Percentiles rank a stretch among this genome's conserved stretches.
These are phyloP conservation scores for Pezizomycotina sp. DNA, from an alignment of 2,329 filamentous ascomycete species.

Conservation along the genomic window DNA sequence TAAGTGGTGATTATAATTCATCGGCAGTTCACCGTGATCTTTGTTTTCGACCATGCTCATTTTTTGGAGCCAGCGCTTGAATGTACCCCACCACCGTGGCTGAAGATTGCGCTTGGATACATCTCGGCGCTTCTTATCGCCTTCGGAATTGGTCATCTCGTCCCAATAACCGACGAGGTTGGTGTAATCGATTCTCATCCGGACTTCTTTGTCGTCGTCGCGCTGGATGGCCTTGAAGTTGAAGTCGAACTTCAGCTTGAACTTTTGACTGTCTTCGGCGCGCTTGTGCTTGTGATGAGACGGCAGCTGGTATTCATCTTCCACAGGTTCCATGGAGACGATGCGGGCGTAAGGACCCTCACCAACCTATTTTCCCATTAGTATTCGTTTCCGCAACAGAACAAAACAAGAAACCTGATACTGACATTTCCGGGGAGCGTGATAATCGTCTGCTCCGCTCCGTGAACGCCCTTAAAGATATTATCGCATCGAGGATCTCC, in stretches of 20 bases:
- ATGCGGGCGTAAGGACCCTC: slow-evolving; percentile 21
- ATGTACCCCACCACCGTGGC: slow-evolving; percentile 1
- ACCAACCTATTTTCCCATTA: slow-evolving; percentile 18
- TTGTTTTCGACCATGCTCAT: neutral
- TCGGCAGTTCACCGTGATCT: slow-evolving; percentile 14
- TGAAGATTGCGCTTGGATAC: too few species aligned
- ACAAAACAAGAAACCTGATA: too few species aligned
- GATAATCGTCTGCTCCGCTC: slow-evolving; percentile 20
- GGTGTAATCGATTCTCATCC: slow-evolving; percentile 31
- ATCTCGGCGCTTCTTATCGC: neutral
- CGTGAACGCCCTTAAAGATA: slow-evolving; percentile 16
- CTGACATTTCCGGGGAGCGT: too few species aligned
- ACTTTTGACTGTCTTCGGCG: slow-evolving; percentile 8
- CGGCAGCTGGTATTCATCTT: slow-evolving; percentile 12
- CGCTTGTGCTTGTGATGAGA: slow-evolving; percentile 7
- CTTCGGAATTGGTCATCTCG: slow-evolving; percentile 22
- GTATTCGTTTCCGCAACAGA: too few species aligned
- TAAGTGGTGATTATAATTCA: slow-evolving; percentile 19
- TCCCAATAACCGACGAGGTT: slow-evolving; percentile 31
- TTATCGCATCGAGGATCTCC: slow-evolving; percentile 20
- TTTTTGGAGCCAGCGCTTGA: slow-evolving; percentile 1
- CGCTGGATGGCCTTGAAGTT: slow-evolving; percentile 28
- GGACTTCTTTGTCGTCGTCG: slow-evolving; percentile 25
- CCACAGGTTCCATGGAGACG: slow-evolving; percentile 18
- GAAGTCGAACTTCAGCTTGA: slow-evolving; percentile 31